A percentile compares a stretch with the other conserved stretches of the same genome.
Conservation (phyloP, 345 rosid species). For the Raphanus raphanistrum region DNA sequence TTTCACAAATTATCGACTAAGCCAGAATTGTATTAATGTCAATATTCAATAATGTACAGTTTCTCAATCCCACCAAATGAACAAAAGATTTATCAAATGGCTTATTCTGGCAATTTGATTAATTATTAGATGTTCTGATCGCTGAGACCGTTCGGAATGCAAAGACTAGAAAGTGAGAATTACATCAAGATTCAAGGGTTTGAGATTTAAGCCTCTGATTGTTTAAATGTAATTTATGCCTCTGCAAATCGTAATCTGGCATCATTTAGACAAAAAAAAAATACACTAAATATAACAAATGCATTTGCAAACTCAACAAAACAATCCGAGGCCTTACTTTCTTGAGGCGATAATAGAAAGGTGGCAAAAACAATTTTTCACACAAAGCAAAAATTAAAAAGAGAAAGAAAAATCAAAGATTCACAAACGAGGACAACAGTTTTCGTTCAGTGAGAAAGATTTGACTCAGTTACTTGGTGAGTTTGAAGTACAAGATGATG, state of each 20-base stretch:
- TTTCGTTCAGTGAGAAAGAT: slow-evolving; percentile 1
- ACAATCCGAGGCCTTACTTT: background rate
- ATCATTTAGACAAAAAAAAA: background rate
- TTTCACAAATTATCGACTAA: background rate
- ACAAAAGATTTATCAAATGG: background rate
- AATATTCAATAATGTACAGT: slow-evolving; percentile 22
- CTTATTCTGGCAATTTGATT: background rate
- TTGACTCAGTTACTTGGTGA: slow-evolving; percentile 40
- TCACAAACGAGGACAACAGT: slow-evolving; percentile 6
- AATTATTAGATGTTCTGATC: background rate
- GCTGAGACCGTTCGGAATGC: background rate
- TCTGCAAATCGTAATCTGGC: background rate
- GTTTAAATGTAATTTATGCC: background rate
- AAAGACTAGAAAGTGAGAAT: background rate
- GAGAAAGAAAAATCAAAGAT: background rate
- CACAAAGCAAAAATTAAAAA: slow-evolving; percentile 15
- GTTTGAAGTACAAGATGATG: slow-evolving; percentile 84
- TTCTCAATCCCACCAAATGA: slow-evolving; percentile 12
- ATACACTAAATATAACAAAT: background rate
- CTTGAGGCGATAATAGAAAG: background rate
- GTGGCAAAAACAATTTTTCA: slow-evolving; percentile 17
- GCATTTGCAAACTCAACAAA: background rate
- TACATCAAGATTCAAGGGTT: background rate
- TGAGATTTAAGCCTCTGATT: background rate
- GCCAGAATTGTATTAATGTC: background rate